A percentile compares a stretch with the other conserved stretches of the same genome.
Conservation (phyloP, 2,329 filamentous ascomycete species). For the Dendryphion nanum region DNA sequence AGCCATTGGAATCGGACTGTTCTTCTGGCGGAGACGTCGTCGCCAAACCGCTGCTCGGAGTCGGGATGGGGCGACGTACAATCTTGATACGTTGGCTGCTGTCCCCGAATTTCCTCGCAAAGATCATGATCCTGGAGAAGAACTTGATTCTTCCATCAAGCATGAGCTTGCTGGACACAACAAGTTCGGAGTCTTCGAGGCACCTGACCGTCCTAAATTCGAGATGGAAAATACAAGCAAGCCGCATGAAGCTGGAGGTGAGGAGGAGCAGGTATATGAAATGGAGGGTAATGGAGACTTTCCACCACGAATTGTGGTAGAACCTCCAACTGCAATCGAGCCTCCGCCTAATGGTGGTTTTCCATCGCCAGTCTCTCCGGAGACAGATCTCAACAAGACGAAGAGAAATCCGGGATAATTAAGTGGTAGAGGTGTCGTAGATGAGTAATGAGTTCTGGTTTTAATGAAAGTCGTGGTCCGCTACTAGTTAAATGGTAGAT, state of each 20-base stretch:
- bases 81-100: conserved; percentile 5
- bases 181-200: conserved; percentile 13
- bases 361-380: too few relatives aligned
- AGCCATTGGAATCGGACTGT: conserved; percentile 2
- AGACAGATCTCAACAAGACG: too few relatives aligned
- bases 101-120: conserved; percentile 6
- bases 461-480: background rate
- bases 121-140: conserved; percentile 13
- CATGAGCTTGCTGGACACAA: conserved; percentile 14
- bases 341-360: too few relatives aligned
- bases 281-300: conserved; percentile 15
- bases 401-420: too few relatives aligned
- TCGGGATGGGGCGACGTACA: conserved; percentile 13
- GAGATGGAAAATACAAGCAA: conserved; percentile 13
- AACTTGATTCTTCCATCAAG: conserved; percentile 10
- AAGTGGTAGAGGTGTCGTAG: too few relatives aligned
- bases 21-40: conserved; percentile 16
- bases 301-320: background rate
- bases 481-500: too few relatives aligned
- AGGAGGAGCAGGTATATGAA: conserved; percentile 3
- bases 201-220: conserved; percentile 5
- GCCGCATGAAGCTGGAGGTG: background rate
- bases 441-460: background rate
- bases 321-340: too few relatives aligned
- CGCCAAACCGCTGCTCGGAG: conserved; percentile 4